These are phyloP conservation scores for Emmonsiellopsis sp. DNA, from an alignment of 2,329 filamentous ascomycete species.

Conservation along the genomic window DNA sequence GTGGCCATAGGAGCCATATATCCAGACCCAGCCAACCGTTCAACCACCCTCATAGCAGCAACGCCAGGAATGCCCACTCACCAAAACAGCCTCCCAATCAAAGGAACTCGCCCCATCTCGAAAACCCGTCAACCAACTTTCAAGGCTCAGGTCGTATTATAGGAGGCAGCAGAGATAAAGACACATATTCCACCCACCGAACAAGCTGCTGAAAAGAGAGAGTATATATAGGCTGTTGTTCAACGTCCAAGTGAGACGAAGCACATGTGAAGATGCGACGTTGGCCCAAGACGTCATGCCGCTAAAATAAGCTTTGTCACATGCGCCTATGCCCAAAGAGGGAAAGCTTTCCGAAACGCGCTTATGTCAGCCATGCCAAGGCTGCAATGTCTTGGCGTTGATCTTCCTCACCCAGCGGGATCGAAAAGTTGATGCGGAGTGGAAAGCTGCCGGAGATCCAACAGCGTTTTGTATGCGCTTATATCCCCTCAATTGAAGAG, in stretches of 20 bases:
- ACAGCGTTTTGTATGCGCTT: not conserved
- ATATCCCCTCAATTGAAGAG: too few species aligned
- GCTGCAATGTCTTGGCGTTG: too few species aligned
- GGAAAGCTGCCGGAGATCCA: not conserved
- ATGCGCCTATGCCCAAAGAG: not conserved
- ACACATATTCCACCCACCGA: too few species aligned
- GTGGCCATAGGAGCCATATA: not conserved
- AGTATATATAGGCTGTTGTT: not conserved
- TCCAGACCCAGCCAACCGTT: too few species aligned
- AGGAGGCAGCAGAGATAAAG: too few species aligned
- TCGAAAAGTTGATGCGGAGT: too few species aligned
- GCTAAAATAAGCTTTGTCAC: not conserved
- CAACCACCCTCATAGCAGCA: too few species aligned
- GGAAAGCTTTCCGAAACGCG: not conserved
- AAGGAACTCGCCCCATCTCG: constrained; percentile 47
- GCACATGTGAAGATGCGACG: not conserved
- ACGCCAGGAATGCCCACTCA: constrained; percentile 16
- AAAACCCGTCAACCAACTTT: not conserved
- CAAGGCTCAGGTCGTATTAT: not conserved
- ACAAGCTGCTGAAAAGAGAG: not conserved
- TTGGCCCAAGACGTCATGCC: constrained; percentile 3
- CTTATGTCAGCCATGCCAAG: not conserved
- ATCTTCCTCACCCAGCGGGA: too few species aligned
- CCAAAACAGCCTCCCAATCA: constrained; percentile 52
- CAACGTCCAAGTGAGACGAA: not conserved